Evolutionary conservation across 176 grass and related monocot species (phyloP).

Genomic region (Zoysia pacifica): DNA sequence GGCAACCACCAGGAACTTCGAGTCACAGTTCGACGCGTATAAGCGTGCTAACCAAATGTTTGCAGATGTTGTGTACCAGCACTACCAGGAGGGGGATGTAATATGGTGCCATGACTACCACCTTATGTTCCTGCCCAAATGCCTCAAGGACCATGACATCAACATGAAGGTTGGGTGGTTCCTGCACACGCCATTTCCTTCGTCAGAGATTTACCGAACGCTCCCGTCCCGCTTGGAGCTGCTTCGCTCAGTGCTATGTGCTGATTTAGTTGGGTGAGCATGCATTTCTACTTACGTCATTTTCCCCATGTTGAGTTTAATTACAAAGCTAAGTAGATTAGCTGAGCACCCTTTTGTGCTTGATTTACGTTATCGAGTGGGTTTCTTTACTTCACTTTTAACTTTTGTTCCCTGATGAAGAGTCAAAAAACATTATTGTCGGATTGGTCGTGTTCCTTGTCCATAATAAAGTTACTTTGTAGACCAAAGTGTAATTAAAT

Average conservation of each 20-base stretch:
- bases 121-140: constrained; percentile 95
- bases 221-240: constrained; percentile 80
- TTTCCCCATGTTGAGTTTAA: not conserved
- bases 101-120: constrained; percentile 99
- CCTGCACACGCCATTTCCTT: constrained; percentile 93
- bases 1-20: constrained; percentile 84
- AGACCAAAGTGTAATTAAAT: constrained; percentile 4
- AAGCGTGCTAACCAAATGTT: constrained; percentile 98
- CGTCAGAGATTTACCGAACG: constrained; percentile 90
- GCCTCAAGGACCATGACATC: constrained; percentile 88
- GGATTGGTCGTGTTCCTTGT: constrained; percentile 31
- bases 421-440: not conserved
- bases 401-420: constrained; percentile 6
- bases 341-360: constrained; percentile 7
- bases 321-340: not conserved
- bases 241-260: constrained; percentile 84
- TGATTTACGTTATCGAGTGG: constrained; percentile 9
- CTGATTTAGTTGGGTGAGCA: constrained; percentile 94
- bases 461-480: constrained; percentile 3
- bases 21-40: constrained; percentile 88
- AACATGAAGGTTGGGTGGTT: constrained; percentile 99
- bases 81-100: constrained; percentile 97
- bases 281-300: constrained; percentile 30
- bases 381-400: constrained; percentile 21
- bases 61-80: constrained; percentile 84